Evolutionary conservation across 2,329 filamentous ascomycete species (phyloP).

Genomic region (Colletotrichum gloeosporioides): DNA sequence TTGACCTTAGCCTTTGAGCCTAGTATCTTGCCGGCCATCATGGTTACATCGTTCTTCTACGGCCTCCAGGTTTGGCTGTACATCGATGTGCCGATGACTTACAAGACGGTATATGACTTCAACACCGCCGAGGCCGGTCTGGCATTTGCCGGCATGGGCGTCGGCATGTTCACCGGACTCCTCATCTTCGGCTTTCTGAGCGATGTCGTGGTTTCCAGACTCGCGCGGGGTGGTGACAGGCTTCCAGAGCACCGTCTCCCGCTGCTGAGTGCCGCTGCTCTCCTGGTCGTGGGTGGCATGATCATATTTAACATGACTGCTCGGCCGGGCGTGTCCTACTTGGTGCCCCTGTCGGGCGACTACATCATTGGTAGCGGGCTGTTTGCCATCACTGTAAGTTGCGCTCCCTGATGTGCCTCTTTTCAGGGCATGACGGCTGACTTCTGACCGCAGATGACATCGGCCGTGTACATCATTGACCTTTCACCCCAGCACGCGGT

Average conservation of each 20-base stretch:
- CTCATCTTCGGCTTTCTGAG: conserved; percentile 7
- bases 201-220: neutral
- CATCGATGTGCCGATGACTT: conserved; percentile 11
- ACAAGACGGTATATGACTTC: neutral
- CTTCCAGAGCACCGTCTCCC: conserved; percentile 4
- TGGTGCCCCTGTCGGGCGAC: neutral
- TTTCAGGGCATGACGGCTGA: neutral
- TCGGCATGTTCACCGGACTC: conserved; percentile 1
- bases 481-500: conserved; percentile 3
- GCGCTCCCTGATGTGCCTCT: neutral
- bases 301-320: neutral
- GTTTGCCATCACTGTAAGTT: neutral
- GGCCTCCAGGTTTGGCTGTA: conserved; percentile 8
- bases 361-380: neutral
- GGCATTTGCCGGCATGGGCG: neutral
- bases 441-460: neutral
- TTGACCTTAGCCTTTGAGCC: neutral
- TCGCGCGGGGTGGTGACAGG: neutral
- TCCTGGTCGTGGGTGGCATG: neutral
- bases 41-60: conserved; percentile 9
- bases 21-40: neutral
- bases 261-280: neutral
- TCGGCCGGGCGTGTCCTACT: neutral
- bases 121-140: neutral
- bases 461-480: conserved; percentile 5